Conservation (phyloP, 352 stramenopile genomes). For the Thalassiosira mediterranea region DNA sequence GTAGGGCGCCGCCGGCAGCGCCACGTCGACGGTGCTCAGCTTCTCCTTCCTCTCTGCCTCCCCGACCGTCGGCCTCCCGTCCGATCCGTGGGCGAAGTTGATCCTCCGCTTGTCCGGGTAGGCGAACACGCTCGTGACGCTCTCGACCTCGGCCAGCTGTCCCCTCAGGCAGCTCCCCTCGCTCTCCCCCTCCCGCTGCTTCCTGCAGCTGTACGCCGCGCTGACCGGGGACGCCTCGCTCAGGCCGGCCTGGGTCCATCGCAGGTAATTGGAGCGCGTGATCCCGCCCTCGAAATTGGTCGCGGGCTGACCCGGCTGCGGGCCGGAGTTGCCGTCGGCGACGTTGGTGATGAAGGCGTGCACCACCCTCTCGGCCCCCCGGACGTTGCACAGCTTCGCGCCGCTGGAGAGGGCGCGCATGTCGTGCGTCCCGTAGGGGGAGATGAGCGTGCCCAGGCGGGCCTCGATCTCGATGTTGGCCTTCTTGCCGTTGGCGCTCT, state of each 20-base stretch:
- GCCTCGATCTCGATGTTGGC: conserved; percentile 68
- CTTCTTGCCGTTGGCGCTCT: conserved; percentile 32
- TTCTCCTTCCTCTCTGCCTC: conserved; percentile 80
- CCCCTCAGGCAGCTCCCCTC: too few relatives aligned
- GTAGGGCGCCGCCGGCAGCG: conserved; percentile 71
- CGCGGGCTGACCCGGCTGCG: conserved; percentile 14
- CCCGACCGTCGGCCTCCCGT: conserved; percentile 38
- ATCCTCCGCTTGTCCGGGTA: conserved; percentile 63
- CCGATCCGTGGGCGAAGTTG: conserved; percentile 56
- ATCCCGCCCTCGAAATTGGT: conserved; percentile 19
- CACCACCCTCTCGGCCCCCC: too few relatives aligned
- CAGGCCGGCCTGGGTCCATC: neutral
- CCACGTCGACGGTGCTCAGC: conserved; percentile 63
- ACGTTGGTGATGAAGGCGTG: neutral
- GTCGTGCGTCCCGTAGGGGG: too few relatives aligned
- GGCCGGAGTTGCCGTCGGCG: neutral
- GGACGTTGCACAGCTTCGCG: too few relatives aligned
- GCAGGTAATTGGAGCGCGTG: conserved; percentile 17
- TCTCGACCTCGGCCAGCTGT: conserved; percentile 68
- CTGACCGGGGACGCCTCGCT: conserved; percentile 2
- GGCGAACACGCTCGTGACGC: conserved; percentile 70
- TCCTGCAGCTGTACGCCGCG: conserved; percentile 29
- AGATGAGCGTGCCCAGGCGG: conserved; percentile 60
- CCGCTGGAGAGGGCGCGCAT: too few relatives aligned
- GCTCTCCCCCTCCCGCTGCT: conserved; percentile 40